Percentiles rank a stretch among this genome's conserved stretches.
Evolutionary conservation across 2,329 filamentous ascomycete genomes (phyloP).

Genomic region (Aureobasidium lini): DNA sequence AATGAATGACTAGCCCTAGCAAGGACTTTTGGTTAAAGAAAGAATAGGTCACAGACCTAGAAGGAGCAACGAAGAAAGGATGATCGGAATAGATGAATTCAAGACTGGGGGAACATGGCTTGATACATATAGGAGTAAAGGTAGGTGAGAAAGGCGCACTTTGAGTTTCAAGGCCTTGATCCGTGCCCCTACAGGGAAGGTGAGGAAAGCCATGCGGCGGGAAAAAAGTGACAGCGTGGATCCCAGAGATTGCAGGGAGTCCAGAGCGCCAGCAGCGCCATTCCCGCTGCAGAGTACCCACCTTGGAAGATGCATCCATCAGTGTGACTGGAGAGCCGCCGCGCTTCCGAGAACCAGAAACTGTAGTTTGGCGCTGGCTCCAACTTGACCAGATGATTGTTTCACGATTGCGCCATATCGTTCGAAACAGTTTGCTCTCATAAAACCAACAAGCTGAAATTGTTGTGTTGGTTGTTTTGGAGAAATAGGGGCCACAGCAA

Average conservation of each 20-base stretch:
- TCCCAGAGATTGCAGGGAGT: constrained; percentile 12
- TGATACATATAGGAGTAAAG: constrained; percentile 11
- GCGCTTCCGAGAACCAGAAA: constrained; percentile 1
- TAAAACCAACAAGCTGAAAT: neutral
- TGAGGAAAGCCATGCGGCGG: neutral
- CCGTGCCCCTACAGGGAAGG: constrained; percentile 5
- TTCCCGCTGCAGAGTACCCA: constrained; percentile 8
- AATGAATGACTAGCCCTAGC: constrained; percentile 8
- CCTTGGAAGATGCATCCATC: neutral
- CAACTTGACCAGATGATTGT: neutral
- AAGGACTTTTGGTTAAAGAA: constrained; percentile 11
- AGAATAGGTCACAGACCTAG: constrained; percentile 15
- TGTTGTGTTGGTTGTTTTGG: neutral
- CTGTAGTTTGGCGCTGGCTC: neutral
- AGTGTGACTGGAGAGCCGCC: constrained; percentile 7
- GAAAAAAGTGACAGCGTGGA: constrained; percentile 13
- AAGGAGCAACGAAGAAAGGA: constrained; percentile 1
- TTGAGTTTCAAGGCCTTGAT: constrained; percentile 3
- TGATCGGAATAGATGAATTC: constrained; percentile 3
- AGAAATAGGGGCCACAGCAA: neutral
- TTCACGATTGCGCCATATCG: constrained; percentile 9
- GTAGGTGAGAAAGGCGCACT: constrained; percentile 11
- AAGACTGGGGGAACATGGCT: constrained; percentile 7
- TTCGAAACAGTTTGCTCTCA: neutral
- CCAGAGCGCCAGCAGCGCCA: constrained; percentile 11